Evolutionary conservation across 805 yeast species (phyloP).

Genomic region (Suhomyces sp.): DNA sequence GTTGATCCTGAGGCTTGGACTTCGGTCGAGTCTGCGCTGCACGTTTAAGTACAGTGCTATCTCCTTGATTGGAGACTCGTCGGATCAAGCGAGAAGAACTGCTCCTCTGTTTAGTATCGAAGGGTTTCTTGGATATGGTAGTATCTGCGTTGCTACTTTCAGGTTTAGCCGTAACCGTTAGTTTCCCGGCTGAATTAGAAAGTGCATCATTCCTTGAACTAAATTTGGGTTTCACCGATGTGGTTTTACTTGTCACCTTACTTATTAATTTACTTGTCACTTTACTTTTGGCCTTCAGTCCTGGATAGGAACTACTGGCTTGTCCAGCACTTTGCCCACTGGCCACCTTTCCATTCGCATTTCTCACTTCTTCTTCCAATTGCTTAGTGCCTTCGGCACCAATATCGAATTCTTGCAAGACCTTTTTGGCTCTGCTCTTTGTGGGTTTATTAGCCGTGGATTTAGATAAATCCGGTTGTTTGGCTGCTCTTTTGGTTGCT

Average conservation of each 20-base stretch:
- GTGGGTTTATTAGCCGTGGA: neutral
- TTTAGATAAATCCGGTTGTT: neutral
- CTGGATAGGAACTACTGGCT: neutral
- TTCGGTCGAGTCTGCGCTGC: conserved; percentile 4
- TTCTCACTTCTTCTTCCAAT: conserved; percentile 1
- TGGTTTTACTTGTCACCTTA: neutral
- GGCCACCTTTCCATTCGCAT: neutral
- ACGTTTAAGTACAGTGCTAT: neutral
- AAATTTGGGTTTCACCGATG: neutral
- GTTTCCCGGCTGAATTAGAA: conserved; percentile 3
- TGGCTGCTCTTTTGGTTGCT: neutral
- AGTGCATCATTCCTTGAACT: neutral
- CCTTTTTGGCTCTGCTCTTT: neutral
- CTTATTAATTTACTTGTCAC: neutral
- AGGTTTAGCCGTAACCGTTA: conserved; percentile 6
- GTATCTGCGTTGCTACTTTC: neutral
- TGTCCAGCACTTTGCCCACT: neutral
- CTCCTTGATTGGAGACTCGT: conserved; percentile 2
- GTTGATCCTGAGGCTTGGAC: neutral
- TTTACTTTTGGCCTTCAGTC: neutral
- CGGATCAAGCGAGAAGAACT: neutral
- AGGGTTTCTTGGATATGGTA: neutral
- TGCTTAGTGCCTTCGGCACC: conserved; percentile 6
- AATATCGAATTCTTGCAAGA: conserved; percentile 6
- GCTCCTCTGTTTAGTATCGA: neutral